phyloP scores from a whole-genome alignment of 2,329 filamentous ascomycete species.

The Aspergillus fijiensis region DNA sequence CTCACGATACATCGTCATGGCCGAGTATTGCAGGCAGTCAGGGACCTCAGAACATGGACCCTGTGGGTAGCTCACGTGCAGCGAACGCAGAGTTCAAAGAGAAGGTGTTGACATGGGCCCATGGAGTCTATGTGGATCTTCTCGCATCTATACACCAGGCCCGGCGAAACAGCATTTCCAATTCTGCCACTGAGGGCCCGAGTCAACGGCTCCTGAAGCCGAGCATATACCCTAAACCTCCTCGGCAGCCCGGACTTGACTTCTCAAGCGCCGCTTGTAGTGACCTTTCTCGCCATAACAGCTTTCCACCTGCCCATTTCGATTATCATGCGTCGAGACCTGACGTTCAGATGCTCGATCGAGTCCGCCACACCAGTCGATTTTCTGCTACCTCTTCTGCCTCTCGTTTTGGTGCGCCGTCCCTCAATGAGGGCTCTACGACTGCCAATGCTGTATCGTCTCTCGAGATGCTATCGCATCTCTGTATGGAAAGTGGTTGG shows the following conservation, averaged over 20 bases:
- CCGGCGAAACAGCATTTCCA: conserved; percentile 50
- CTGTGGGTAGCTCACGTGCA: conserved; percentile 26
- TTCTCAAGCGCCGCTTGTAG: conserved; percentile 40
- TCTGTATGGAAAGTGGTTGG: conserved; percentile 80
- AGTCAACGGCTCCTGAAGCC: conserved; percentile 51
- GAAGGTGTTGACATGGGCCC: conserved; percentile 67
- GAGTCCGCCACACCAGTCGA: conserved; percentile 34
- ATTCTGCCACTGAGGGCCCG: conserved; percentile 39
- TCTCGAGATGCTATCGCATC: conserved; percentile 67
- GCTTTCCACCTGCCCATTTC: conserved; percentile 40
- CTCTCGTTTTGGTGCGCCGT: conserved; percentile 33
- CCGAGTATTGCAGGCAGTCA: conserved; percentile 19
- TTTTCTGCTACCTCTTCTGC: conserved; percentile 28
- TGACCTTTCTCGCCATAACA: conserved; percentile 34
- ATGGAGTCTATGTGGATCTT: conserved; percentile 70
- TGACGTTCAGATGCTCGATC: conserved; percentile 30
- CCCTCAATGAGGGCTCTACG: conserved; percentile 43
- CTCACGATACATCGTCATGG: conserved; percentile 30
- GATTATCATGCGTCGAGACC: conserved; percentile 27
- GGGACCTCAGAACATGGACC: conserved; percentile 23
- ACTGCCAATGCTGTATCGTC: conserved; percentile 63
- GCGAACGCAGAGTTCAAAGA: conserved; percentile 61
- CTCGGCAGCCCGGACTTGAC: conserved; percentile 55
- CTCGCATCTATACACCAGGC: conserved; percentile 63
- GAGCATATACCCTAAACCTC: conserved; percentile 62